These are phyloP conservation scores for Arachis monticola DNA, from an alignment of 331 rosid genomes.

Conservation along the genomic window DNA sequence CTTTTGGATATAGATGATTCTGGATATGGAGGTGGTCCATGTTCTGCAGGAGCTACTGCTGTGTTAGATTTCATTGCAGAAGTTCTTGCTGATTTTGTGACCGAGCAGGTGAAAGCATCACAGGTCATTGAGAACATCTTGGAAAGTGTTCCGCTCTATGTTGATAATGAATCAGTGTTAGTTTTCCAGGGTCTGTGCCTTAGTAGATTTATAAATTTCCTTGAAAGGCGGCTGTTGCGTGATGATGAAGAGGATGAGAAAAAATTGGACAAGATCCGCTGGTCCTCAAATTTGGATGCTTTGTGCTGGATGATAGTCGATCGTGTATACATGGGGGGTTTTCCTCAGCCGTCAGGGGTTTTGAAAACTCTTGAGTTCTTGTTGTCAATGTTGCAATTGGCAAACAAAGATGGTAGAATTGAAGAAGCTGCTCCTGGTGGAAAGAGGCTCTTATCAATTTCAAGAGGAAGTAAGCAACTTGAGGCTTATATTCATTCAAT, in stretches of 20 bases:
- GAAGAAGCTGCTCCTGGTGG: slow-evolving; percentile 92
- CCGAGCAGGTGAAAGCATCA: slow-evolving; percentile 88
- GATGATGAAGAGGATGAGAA: slow-evolving; percentile 98
- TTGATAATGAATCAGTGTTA: slow-evolving; percentile 80
- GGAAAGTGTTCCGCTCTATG: slow-evolving; percentile 84
- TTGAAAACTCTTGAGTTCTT: slow-evolving; percentile 93
- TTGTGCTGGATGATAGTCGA: slow-evolving; percentile 97
- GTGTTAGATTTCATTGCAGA: slow-evolving; percentile 95
- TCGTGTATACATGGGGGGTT: slow-evolving; percentile 97
- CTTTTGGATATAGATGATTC: slow-evolving; percentile 88
- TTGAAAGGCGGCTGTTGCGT: slow-evolving; percentile 95
- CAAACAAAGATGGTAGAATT: slow-evolving; percentile 97
- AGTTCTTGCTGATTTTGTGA: slow-evolving; percentile 93
- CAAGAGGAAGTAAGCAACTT: slow-evolving; percentile 93
- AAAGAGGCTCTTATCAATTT: slow-evolving; percentile 86
- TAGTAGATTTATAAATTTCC: slow-evolving; percentile 90
- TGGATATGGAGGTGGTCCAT: slow-evolving; percentile 99
- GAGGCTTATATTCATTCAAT: slow-evolving; percentile 94
- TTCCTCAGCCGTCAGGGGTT: slow-evolving; percentile 89
- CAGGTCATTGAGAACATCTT: slow-evolving; percentile 78
- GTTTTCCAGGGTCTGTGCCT: slow-evolving; percentile 98
- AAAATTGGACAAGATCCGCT: slow-evolving; percentile 92
- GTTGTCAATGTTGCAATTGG: slow-evolving; percentile 95
- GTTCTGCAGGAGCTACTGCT: slow-evolving; percentile 97
- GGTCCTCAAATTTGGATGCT: slow-evolving; percentile 95